phyloP scores from a whole-genome alignment of 164 flowering plant species.

The Magnolia kwangsiensis region DNA sequence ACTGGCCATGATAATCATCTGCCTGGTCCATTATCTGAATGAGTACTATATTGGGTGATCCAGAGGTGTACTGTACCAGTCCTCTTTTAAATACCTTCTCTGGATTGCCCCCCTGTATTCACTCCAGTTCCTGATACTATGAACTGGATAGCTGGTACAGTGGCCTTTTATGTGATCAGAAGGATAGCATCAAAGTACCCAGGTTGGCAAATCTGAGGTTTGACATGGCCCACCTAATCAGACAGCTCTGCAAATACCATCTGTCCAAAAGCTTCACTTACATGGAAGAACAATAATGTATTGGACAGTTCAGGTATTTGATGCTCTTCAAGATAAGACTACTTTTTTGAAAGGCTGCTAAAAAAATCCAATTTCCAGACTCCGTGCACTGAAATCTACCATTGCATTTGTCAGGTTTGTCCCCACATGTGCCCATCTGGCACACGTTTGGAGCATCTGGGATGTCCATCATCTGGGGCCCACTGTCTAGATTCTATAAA shows the following conservation, averaged over 20 bases:
- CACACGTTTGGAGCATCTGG: background rate
- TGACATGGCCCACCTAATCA: background rate
- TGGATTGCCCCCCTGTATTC: too few species aligned
- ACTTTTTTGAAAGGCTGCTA: background rate
- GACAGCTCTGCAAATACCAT: background rate
- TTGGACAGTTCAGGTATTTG: conserved; percentile 12
- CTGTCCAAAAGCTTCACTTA: background rate
- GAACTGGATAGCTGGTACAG: conserved; percentile 9
- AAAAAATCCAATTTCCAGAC: conserved; percentile 2
- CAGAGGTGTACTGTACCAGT: too few species aligned
- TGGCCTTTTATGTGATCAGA: conserved; percentile 7
- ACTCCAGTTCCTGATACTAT: background rate
- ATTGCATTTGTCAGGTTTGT: background rate
- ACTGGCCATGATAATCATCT: too few species aligned
- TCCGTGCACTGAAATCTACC: background rate
- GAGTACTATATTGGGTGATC: too few species aligned
- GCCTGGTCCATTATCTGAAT: too few species aligned
- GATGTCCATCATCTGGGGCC: background rate
- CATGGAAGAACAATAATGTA: background rate
- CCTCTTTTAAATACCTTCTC: too few species aligned
- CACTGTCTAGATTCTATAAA: background rate
- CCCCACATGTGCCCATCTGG: too few species aligned
- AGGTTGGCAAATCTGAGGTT: conserved; percentile 30
- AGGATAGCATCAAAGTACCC: conserved; percentile 20
- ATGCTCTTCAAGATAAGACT: background rate